Percentiles rank a stretch among this genome's conserved stretches.
Conservation (phyloP, 2,329 filamentous ascomycete species). For the Hypoxylon sp. region DNA sequence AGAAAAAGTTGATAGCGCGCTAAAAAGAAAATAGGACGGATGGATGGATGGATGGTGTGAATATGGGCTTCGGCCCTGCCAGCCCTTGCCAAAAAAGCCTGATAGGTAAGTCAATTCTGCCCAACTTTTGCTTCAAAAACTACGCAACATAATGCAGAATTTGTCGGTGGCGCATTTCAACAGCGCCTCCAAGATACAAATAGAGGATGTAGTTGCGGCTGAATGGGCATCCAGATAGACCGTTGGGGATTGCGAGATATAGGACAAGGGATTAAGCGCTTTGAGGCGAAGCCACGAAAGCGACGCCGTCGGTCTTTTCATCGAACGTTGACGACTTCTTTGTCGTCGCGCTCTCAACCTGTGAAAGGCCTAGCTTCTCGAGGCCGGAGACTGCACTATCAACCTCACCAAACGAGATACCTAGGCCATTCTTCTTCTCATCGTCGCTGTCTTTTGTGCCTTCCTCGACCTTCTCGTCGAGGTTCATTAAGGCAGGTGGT, state of each 20-base stretch:
- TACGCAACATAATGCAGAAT: not conserved
- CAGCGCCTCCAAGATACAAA: not conserved
- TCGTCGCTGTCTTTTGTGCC: slow-evolving; percentile 48
- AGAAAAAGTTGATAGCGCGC: slow-evolving; percentile 34
- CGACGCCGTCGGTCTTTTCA: slow-evolving; percentile 52
- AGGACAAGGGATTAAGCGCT: slow-evolving; percentile 47
- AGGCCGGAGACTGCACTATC: slow-evolving; percentile 58
- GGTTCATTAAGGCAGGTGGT: slow-evolving; percentile 87
- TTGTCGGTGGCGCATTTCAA: not conserved
- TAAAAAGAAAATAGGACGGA: slow-evolving; percentile 30
- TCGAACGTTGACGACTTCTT: slow-evolving; percentile 54
- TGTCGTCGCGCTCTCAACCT: slow-evolving; percentile 54
- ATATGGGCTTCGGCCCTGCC: slow-evolving; percentile 24
- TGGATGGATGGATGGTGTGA: not conserved
- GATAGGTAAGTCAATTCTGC: not conserved
- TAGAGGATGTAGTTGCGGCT: not conserved
- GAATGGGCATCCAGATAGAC: not conserved
- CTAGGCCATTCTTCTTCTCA: slow-evolving; percentile 56
- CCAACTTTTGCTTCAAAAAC: not conserved
- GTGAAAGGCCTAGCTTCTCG: slow-evolving; percentile 55
- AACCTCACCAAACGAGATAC: slow-evolving; percentile 58
- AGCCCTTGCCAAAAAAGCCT: slow-evolving; percentile 15
- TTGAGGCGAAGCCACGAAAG: slow-evolving; percentile 49
- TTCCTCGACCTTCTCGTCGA: slow-evolving; percentile 64
- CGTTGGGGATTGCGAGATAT: not conserved